Conservation (phyloP, 176 grass and related monocot species). For the Carex parvula region DNA sequence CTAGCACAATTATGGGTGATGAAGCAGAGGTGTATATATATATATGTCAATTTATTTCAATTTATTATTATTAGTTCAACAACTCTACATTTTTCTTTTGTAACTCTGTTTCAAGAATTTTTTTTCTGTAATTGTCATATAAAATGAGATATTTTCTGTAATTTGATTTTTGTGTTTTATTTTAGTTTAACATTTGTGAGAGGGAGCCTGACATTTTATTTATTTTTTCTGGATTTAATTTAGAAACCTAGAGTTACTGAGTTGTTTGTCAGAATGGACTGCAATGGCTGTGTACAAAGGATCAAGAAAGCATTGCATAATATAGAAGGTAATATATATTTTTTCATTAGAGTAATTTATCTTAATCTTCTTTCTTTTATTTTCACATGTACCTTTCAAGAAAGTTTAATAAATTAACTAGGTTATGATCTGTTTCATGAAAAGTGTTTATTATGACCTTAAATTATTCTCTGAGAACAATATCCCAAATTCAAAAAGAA, state of each 20-base stretch:
- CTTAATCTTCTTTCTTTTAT: neutral
- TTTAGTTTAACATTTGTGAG: neutral
- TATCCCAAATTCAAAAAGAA: neutral
- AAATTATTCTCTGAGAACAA: too few species aligned
- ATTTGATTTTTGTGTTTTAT: neutral
- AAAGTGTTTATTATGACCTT: neutral
- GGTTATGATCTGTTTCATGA: neutral
- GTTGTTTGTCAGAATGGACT: slow-evolving; percentile 52
- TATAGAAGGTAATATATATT: slow-evolving; percentile 33
- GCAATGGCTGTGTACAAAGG: slow-evolving; percentile 48
- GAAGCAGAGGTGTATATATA: slow-evolving; percentile 29
- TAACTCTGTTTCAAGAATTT: neutral
- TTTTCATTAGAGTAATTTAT: neutral
- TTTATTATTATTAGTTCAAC: neutral
- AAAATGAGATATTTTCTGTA: neutral
- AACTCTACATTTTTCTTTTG: neutral
- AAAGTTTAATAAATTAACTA: neutral
- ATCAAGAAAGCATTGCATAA: slow-evolving; percentile 41
- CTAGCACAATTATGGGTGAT: slow-evolving; percentile 25
- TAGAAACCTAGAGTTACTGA: slow-evolving; percentile 44
- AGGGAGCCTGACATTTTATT: neutral
- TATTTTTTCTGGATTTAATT: slow-evolving; percentile 1
- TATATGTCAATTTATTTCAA: neutral
- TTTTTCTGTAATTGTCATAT: too few species aligned
- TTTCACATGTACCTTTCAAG: neutral